Base-by-base conservation (phyloP, 2,329 filamentous ascomycete genomes). In the Fusarium foetens region DNA sequence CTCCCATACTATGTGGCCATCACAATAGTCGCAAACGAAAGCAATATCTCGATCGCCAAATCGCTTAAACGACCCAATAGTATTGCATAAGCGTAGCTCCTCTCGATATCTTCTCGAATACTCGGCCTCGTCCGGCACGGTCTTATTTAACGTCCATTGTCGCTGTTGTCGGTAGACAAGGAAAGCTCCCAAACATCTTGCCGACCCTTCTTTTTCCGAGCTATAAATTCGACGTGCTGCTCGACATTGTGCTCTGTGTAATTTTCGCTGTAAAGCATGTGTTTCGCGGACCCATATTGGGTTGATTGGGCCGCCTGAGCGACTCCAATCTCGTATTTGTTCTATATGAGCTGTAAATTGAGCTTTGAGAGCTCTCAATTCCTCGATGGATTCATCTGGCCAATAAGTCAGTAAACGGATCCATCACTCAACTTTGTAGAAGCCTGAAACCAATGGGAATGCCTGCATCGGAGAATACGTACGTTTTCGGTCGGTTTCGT, bases 11-110 rank as follows among this genome's bases (percentile, higher is more conserved):
- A 90, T 80, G 75, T 88, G 87, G 4, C 88, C 88, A 75, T 90
- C 88, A 80, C 88, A 90, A 75, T 86, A 90, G 79, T 90, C 87
- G 80, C 88, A 90, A 12, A 89, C 82, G 73, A 90, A 90, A 12
- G 85, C 87, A 52, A 89, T 83, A 66, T 89, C 87, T 42, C 79
- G 77, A 36, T 88, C 85, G 45, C 84, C 86, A 58, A 89, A 85
- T 19, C 87, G 84, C 79, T 89, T 85, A 67, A 90, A 90, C 33
- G 83, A 81, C n/a, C 88, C 88, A 5, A 87, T 82, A 8, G 78
- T 76, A 72, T 87, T 87, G 79, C 88, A 90, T 29, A 82, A 80
- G 35, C 81, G 80, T 9, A 89, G 80, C 77, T 87, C 87, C 64
- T 88, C 86, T 21, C 86, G 78, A 52, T 83, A 81, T 31, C 80